Evolutionary conservation across 805 yeast species (phyloP), one percentile per base, ranked within the genome.

Genomic region (Candida suzukii): DNA sequence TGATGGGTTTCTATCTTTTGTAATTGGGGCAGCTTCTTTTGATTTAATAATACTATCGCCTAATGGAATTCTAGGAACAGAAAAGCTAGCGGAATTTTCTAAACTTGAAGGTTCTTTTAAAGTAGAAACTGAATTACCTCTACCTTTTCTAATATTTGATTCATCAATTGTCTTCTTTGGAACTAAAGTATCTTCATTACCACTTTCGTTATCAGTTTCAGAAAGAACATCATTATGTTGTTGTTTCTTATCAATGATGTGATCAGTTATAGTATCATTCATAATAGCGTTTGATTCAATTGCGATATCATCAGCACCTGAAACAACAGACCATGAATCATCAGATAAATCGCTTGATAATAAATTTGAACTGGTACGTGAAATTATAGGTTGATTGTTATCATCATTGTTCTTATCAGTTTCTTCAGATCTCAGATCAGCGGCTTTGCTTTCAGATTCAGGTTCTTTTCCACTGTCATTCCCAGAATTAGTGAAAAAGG

Each of bases 251-350:
- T n/a, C n/a, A n/a, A n/a, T n/a, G 24, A 5, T 13, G 3, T 9
- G 38, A 14, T 12, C 28, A 13, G 29, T 20, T 11, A 35, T 30
- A 19, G 20, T 31, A 11, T 35, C 42, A 35, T 28, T 28, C 6
- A 27, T 8, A 14, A 27, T 13, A 27, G 6, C 16, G 11, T 27
- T 30, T 22, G 19, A 30, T 24, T 24, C 25, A 24, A 10, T 12
- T 26, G 11, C 37, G 22, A 22, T 4, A 22, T 24, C 37, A 34
- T n/a, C 28, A 18, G 13, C 37, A 34, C 28, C 16, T 20, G 37
- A 46, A 21, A 46, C 42, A 9, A 46, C 44, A 1, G 50, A 46
- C 50, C 50, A 46, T 12, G 50, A 46, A 37, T 42, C 50, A 26
- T 34, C 32, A 17, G 38, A 35, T 18, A 24, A 35, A 26, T 26